A percentile compares a stretch with the other conserved stretches of the same genome.
phyloP scores from a whole-genome alignment of 1,284 basidiomycete genomes.

The Trichosporon sp. region DNA sequence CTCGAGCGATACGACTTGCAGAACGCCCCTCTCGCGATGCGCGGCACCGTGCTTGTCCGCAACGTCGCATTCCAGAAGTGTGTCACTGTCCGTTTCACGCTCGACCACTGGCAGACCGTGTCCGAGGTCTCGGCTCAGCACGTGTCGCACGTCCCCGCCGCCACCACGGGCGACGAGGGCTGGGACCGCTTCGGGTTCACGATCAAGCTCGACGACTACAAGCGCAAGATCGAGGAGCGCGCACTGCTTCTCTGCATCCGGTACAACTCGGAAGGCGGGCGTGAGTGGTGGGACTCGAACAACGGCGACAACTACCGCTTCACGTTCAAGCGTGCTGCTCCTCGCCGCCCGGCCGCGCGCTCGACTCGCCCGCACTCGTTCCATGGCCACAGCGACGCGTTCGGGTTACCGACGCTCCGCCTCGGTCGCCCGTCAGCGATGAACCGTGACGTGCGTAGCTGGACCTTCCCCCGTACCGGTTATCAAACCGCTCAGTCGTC shows the following conservation, averaged over 20 bases:
- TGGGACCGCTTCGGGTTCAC: slow-evolving; percentile 60
- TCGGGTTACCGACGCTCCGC: slow-evolving; percentile 31
- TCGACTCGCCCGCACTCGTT: slow-evolving; percentile 25
- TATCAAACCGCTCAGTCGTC: neutral
- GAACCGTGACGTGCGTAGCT: slow-evolving; percentile 28
- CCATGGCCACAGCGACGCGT: slow-evolving; percentile 35
- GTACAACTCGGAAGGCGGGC: slow-evolving; percentile 59
- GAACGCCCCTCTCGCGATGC: slow-evolving; percentile 46
- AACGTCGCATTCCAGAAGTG: slow-evolving; percentile 63
- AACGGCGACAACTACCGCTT: slow-evolving; percentile 58
- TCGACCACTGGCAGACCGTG: slow-evolving; percentile 63
- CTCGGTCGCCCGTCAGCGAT: neutral
- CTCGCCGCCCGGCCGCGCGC: slow-evolving; percentile 24
- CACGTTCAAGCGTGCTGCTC: slow-evolving; percentile 54
- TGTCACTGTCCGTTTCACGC: slow-evolving; percentile 61
- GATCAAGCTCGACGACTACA: slow-evolving; percentile 75
- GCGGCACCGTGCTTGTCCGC: slow-evolving; percentile 59
- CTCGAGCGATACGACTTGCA: slow-evolving; percentile 53
- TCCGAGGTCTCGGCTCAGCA: slow-evolving; percentile 60
- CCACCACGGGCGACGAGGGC: slow-evolving; percentile 54
- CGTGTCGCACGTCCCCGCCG: slow-evolving; percentile 54
- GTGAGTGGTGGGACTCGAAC: slow-evolving; percentile 61
- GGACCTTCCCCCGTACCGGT: slow-evolving; percentile 45
- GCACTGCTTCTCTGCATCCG: slow-evolving; percentile 69
- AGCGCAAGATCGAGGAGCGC: slow-evolving; percentile 66